These are phyloP conservation scores for Russula lepida DNA, from an alignment of 768 basidiomycete species.

Conservation along the genomic window DNA sequence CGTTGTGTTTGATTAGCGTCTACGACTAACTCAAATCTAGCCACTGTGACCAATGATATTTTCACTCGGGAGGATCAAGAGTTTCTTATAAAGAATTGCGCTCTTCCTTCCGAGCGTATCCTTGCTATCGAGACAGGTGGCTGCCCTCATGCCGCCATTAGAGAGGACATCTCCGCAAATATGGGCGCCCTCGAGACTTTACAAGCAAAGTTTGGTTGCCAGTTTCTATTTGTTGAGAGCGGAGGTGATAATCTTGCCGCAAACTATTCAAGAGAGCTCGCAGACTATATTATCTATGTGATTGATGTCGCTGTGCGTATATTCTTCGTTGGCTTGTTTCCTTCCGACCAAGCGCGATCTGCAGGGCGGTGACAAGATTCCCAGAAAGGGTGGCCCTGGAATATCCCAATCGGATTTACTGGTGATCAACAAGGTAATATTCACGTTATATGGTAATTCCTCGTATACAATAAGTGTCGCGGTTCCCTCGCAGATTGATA, in stretches of 20 bases:
- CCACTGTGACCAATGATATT: constrained; percentile 98
- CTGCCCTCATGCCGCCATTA: constrained; percentile 96
- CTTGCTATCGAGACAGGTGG: constrained; percentile 97
- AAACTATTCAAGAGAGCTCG: constrained; percentile 92
- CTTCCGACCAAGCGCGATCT: background rate
- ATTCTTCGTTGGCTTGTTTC: background rate
- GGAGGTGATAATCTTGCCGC: constrained; percentile 97
- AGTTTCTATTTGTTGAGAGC: constrained; percentile 90
- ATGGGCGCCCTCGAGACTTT: constrained; percentile 92
- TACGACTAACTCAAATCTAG: constrained; percentile 33
- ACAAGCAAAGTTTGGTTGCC: constrained; percentile 83
- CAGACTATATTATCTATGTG: constrained; percentile 95
- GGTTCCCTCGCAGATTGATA: constrained; percentile 58
- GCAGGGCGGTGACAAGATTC: constrained; percentile 96
- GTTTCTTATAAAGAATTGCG: constrained; percentile 88
- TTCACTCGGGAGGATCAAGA: constrained; percentile 98
- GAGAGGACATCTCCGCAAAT: constrained; percentile 97
- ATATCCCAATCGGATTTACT: constrained; percentile 94
- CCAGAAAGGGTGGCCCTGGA: constrained; percentile 94
- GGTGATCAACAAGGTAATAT: constrained; percentile 82
- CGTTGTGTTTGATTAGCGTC: constrained; percentile 4
- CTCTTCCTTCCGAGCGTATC: constrained; percentile 77
- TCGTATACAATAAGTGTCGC: background rate
- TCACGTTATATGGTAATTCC: background rate
- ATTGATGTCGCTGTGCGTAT: constrained; percentile 70